Percentiles rank a stretch among this genome's conserved stretches.
These are phyloP conservation scores for Capsicum rhomboideum DNA, from an alignment of 257 asterid species.

Conservation along the genomic window DNA sequence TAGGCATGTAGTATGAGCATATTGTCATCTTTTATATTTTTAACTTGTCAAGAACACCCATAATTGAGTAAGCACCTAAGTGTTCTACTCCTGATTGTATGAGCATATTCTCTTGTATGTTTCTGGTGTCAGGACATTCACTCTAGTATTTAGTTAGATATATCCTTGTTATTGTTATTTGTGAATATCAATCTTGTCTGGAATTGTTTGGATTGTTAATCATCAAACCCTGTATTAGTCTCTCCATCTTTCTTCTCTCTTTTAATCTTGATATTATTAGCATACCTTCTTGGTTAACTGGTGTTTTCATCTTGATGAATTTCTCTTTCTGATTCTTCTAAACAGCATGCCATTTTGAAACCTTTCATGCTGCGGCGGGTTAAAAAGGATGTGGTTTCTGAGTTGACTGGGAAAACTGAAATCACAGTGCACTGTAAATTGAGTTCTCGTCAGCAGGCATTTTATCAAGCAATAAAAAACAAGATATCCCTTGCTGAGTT, in stretches of 20 bases:
- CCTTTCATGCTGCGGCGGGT: constrained; percentile 98
- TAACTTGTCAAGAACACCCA: not conserved
- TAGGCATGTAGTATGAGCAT: not conserved
- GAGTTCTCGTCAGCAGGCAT: constrained; percentile 93
- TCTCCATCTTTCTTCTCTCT: not conserved
- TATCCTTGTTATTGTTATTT: not conserved
- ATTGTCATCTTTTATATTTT: not conserved
- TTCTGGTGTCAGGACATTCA: not conserved
- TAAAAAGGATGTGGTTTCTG: constrained; percentile 88
- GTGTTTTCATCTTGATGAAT: constrained; percentile 5
- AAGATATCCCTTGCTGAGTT: constrained; percentile 92
- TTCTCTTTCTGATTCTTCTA: constrained; percentile 3
- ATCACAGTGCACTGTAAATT: constrained; percentile 81
- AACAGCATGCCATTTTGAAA: constrained; percentile 96
- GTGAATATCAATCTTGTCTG: not conserved
- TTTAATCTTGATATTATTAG: not conserved
- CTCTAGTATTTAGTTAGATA: not conserved
- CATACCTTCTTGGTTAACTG: not conserved
- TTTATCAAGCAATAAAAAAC: constrained; percentile 95
- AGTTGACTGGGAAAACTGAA: constrained; percentile 92
- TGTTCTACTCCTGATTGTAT: not conserved
- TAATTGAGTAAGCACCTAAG: not conserved
- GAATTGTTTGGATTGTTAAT: not conserved
- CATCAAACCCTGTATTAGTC: not conserved
- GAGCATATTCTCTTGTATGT: not conserved